A percentile compares a stretch with the other conserved stretches of the same genome.
phyloP scores from a whole-genome alignment of 306 rosid genomes.

The cucumber (Cucumis sativus) region DNA sequence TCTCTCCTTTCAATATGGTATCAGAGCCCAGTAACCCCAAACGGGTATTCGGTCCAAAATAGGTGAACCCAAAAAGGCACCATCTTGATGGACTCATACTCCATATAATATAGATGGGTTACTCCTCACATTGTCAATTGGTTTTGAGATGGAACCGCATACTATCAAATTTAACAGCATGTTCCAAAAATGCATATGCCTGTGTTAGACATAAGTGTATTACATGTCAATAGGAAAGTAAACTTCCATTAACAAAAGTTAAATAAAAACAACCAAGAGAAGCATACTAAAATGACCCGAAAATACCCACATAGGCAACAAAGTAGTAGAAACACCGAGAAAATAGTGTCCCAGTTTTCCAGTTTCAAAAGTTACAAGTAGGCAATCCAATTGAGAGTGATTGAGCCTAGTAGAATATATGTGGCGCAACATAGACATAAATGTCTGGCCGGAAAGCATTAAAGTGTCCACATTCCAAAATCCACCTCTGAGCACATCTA shows the following conservation, averaged over 20 bases:
- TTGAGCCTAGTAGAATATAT: not conserved
- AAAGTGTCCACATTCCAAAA: not conserved
- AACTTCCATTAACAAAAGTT: not conserved
- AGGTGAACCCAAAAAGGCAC: too few relatives aligned
- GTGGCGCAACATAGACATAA: not conserved
- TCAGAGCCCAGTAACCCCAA: too few relatives aligned
- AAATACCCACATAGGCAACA: not conserved
- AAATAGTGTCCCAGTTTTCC: not conserved
- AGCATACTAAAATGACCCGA: not conserved
- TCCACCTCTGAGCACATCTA: slow-evolving; percentile 1
- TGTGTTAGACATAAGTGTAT: not conserved
- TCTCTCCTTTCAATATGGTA: too few relatives aligned
- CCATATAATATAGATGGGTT: too few relatives aligned
- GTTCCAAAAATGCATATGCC: not conserved
- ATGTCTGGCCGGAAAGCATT: not conserved
- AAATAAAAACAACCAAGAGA: not conserved
- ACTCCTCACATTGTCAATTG: too few relatives aligned
- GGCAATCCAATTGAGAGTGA: not conserved
- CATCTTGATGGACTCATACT: too few relatives aligned
- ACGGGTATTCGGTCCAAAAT: too few relatives aligned
- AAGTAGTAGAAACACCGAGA: not conserved
- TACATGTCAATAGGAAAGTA: not conserved
- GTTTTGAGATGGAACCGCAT: too few relatives aligned
- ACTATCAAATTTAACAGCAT: too few relatives aligned
- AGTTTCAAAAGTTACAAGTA: not conserved